Base-by-base conservation (phyloP, 139 green algal species). In the Edaphochlamys debaryana region DNA sequence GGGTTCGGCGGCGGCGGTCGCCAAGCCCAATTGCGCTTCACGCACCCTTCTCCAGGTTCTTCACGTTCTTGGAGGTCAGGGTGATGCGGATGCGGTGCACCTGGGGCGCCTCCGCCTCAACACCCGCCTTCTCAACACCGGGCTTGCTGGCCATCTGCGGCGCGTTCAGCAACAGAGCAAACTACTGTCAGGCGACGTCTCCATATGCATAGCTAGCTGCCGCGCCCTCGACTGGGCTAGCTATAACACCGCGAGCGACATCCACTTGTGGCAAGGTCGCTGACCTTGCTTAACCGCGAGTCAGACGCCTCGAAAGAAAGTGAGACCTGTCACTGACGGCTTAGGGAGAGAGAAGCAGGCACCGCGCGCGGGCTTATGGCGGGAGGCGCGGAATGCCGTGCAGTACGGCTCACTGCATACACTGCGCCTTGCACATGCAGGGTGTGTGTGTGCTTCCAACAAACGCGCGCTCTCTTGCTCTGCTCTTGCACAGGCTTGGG, bases 71-170 rank as follows among this genome's bases (percentile, higher is more conserved):
- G 79, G 96, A 98, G 41, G 97, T 98, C 32, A 99, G 94, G 52
- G 98, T 99, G 92, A 99, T 99, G 86, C 98, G 93, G 91, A 99
- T 99, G 73, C 96, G 93, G 89, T 99, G 96, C 32, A 94, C 88
- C 41, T 90, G 86, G 29, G 93, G 89, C 30, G 86, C 88, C 85
- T 98, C 96, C 82, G 95, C 95, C 87, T 97, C 90, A 52, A 94
- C 74, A 66, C 67, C 70, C 75, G 63, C 62, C 79, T 85, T 79
- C 66, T 80, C 85, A 82, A 85, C 71, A 79, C 52, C 78, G 40
- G 86, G 80, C 85, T 93, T 93, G 54, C 77, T 63, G 4, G 67
- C 67, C 82, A 84, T 82, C 76, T 82, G 76, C 41, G 70, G 19
- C 15, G 30, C 54, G 54, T 20, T 8, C 17, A 15, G 23, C 27